Conservation (phyloP, 352 stramenopile genomes). For the Halophytophthora polymorphica region DNA sequence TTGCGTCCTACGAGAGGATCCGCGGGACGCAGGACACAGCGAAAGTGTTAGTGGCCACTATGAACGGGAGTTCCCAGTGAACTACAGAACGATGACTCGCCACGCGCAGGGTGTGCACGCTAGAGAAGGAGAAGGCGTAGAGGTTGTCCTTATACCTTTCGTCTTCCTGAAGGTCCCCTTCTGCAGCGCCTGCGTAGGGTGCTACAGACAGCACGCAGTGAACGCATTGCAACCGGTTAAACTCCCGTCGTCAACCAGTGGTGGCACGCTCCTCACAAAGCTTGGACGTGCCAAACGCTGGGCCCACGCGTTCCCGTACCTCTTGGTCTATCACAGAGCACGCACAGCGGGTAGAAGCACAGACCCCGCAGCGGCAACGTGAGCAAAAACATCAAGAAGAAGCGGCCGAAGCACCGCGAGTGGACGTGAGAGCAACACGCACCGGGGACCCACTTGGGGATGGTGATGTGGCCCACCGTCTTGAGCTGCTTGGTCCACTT, state of each 20-base stretch:
- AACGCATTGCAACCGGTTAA: not conserved
- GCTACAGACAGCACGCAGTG: constrained; percentile 18
- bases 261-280: not conserved
- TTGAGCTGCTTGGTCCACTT: constrained; percentile 75
- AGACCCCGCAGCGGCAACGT: not conserved
- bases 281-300: not conserved
- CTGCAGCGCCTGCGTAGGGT: constrained; percentile 63
- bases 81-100: constrained; percentile 4
- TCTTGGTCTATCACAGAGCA: constrained; percentile 40
- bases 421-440: not conserved
- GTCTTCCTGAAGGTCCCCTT: constrained; percentile 66
- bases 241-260: not conserved
- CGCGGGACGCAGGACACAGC: constrained; percentile 1
- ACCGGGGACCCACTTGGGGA: constrained; percentile 78
- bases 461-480: constrained; percentile 65
- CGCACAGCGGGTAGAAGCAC: not conserved
- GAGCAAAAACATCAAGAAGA: not conserved
- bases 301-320: constrained; percentile 16
- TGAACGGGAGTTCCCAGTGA: not conserved
- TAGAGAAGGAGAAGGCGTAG: not conserved
- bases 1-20: constrained; percentile 47
- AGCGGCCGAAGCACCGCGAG: constrained; percentile 3
- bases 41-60: not conserved
- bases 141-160: constrained; percentile 40
- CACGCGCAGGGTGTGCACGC: not conserved